Percentiles rank a stretch among this genome's conserved stretches.
Conservation (phyloP, 495 filamentous ascomycete genomes). For the Penicillium malachiteum region DNA sequence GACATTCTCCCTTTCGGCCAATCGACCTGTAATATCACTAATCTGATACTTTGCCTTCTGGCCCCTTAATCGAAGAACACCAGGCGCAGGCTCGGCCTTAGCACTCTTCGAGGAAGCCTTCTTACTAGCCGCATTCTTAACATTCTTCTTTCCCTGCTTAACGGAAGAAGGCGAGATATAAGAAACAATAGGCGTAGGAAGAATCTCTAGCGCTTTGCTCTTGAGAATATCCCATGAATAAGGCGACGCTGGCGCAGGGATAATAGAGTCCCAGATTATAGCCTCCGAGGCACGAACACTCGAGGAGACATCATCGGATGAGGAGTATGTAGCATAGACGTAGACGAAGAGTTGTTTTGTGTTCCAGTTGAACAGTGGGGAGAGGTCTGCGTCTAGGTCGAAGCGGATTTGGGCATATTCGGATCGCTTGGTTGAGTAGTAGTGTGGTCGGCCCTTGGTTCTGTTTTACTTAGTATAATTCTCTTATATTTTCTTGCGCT, state of each 20-base stretch:
- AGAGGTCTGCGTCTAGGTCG: conserved; percentile 84
- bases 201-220: conserved; percentile 16
- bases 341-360: conserved; percentile 99
- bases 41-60: conserved; percentile 92
- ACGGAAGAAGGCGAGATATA: conserved; percentile 8
- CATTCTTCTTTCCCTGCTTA: conserved; percentile 11
- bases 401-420: conserved; percentile 95
- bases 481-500: no score
- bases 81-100: conserved; percentile 35
- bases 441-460: conserved; percentile 84
- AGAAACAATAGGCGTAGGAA: conserved; percentile 19
- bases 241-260: conserved; percentile 64
- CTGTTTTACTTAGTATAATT: conserved; percentile 39
- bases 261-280: conserved; percentile 94
- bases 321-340: conserved; percentile 83
- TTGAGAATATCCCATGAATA: conserved; percentile 47
- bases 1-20: conserved; percentile 70
- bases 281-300: conserved; percentile 57
- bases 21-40: conserved; percentile 74
- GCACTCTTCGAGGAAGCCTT: conserved; percentile 18
- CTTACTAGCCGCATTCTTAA: conserved; percentile 19
- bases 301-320: conserved; percentile 33
- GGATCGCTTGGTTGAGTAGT: conserved; percentile 87
- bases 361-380: conserved; percentile 97
- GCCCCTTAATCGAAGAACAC: conserved; percentile 70